Evolutionary conservation across 1,139 yeast species (phyloP).

Genomic region (Candida albicans): DNA sequence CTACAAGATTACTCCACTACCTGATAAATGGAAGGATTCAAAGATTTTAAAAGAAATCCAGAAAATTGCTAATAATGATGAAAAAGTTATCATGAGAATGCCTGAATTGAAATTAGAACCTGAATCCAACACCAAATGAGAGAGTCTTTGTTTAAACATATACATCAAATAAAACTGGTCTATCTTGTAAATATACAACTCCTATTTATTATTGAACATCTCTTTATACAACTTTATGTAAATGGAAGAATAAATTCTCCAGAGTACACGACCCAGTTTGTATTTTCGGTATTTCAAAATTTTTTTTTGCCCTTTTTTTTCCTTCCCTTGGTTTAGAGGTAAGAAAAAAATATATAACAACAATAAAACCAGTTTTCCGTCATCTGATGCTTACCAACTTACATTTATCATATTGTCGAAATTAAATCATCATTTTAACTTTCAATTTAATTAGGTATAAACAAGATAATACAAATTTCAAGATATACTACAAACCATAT

Average conservation of each 20-base stretch:
- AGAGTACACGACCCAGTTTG: too few species aligned
- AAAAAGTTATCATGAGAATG: slow-evolving; percentile 79
- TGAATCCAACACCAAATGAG: not conserved
- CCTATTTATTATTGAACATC: not conserved
- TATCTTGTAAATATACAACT: not conserved
- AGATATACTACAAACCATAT: too few species aligned
- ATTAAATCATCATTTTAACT: too few species aligned
- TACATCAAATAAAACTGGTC: not conserved
- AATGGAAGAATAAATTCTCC: not conserved
- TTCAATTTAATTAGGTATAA: too few species aligned
- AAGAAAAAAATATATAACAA: too few species aligned
- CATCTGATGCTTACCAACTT: too few species aligned
- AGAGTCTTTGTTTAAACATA: not conserved
- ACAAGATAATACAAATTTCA: too few species aligned
- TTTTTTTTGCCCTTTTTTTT: too few species aligned
- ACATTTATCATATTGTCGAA: too few species aligned
- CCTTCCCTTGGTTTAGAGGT: too few species aligned
- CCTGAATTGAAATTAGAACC: slow-evolving; percentile 48
- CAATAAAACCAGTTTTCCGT: too few species aligned
- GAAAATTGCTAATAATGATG: slow-evolving; percentile 71
- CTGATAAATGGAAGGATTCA: slow-evolving; percentile 78
- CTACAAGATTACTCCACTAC: slow-evolving; percentile 77
- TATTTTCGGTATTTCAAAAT: too few species aligned
- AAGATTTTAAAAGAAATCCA: slow-evolving; percentile 66
- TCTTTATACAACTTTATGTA: not conserved